Evolutionary conservation across 176 grass and related monocot species (phyloP).

Genomic region (Oryza brachyantha): DNA sequence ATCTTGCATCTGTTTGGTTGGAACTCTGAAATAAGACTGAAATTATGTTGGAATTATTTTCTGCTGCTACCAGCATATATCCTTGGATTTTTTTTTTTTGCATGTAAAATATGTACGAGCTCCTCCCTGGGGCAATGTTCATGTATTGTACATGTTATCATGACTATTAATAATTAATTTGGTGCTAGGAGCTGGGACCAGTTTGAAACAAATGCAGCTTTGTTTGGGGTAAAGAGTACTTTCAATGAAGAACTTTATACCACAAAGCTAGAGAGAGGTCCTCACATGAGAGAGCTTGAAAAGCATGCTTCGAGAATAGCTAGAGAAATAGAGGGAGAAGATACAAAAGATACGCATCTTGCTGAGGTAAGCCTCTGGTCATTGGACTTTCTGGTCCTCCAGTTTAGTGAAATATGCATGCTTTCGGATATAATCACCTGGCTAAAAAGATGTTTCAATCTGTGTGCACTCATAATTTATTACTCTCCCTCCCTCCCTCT

Average conservation of each 20-base stretch:
- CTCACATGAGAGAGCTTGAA: constrained; percentile 93
- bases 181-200: constrained; percentile 91
- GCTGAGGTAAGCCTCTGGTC: constrained; percentile 69
- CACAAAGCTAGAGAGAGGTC: constrained; percentile 94
- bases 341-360: constrained; percentile 87
- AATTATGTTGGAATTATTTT: neutral
- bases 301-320: constrained; percentile 80
- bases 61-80: neutral
- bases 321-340: constrained; percentile 94
- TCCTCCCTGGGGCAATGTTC: neutral
- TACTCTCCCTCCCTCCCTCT: neutral
- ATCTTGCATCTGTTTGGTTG: neutral
- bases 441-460: neutral
- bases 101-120: neutral
- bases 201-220: constrained; percentile 82
- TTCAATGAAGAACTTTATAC: constrained; percentile 99
- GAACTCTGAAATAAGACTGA: neutral
- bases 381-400: neutral
- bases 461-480: neutral
- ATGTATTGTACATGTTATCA: constrained; percentile 1
- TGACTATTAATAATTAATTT: neutral
- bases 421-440: neutral
- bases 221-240: constrained; percentile 98
- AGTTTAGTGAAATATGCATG: neutral
- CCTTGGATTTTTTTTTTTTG: neutral